Percentiles rank a stretch among this genome's conserved stretches.
These are phyloP conservation scores for Nidula niveotomentosa DNA, from an alignment of 1,284 basidiomycete genomes.

Conservation along the genomic window DNA sequence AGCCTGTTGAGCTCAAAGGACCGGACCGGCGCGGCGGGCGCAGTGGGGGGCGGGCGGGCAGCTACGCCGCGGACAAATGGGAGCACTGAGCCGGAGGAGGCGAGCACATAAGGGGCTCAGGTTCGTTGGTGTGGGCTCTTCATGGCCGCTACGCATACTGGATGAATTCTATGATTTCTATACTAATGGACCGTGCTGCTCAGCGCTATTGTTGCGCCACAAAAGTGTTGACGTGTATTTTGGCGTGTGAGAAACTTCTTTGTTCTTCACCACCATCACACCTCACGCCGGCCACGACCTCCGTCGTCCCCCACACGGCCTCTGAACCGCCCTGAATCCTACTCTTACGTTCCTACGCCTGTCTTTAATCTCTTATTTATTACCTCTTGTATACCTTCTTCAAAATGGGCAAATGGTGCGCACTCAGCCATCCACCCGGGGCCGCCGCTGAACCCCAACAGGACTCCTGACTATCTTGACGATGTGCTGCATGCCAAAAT, in stretches of 20 bases:
- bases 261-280: constrained; percentile 28
- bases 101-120: too few species aligned
- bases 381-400: neutral
- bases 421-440: neutral
- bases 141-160: too few species aligned
- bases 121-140: too few species aligned
- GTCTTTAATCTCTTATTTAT: neutral
- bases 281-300: constrained; percentile 15
- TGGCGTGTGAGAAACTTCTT: constrained; percentile 18
- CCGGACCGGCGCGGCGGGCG: constrained; percentile 28
- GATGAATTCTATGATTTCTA: too few species aligned
- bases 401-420: constrained; percentile 47
- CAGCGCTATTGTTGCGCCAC: constrained; percentile 10
- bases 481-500: constrained; percentile 69
- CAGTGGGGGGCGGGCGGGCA: constrained; percentile 13
- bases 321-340: neutral
- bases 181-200: neutral
- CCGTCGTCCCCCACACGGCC: constrained; percentile 7
- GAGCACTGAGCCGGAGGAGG: constrained; percentile 7
- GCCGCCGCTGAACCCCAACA: constrained; percentile 19
- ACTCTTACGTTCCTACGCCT: neutral
- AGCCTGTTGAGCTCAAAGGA: constrained; percentile 73
- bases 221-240: constrained; percentile 32
- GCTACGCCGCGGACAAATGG: constrained; percentile 29
- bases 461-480: constrained; percentile 69